Conservation (phyloP, 768 basidiomycete genomes). For the Suillus subalutaceus region DNA sequence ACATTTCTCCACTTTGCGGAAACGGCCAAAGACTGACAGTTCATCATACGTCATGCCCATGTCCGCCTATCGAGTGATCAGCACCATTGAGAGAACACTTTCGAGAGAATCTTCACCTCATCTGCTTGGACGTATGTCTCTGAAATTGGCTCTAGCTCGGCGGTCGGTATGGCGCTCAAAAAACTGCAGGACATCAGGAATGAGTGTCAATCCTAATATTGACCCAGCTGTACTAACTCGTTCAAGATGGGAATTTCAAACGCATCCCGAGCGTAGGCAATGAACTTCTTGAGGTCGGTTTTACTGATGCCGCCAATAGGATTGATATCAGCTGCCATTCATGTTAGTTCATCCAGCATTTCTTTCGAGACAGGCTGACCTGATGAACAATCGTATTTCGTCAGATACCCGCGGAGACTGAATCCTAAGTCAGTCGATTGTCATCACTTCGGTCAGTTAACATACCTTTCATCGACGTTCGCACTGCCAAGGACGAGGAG, state of each 20-base stretch:
- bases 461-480: slow-evolving; percentile 95
- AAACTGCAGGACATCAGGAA: slow-evolving; percentile 56
- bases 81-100: not conserved
- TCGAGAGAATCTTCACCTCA: slow-evolving; percentile 57
- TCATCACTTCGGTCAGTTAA: not conserved
- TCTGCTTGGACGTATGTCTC: slow-evolving; percentile 95
- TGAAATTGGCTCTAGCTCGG: slow-evolving; percentile 94
- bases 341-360: slow-evolving; percentile 16
- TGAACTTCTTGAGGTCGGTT: slow-evolving; percentile 95
- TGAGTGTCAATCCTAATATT: not conserved
- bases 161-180: slow-evolving; percentile 89
- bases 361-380: slow-evolving; percentile 42
- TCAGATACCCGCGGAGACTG: slow-evolving; percentile 93
- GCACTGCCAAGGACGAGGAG: slow-evolving; percentile 96
- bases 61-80: slow-evolving; percentile 61
- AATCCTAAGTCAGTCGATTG: slow-evolving; percentile 1
- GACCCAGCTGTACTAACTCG: slow-evolving; percentile 51
- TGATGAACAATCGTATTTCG: slow-evolving; percentile 97
- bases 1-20: slow-evolving; percentile 96
- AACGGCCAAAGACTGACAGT: slow-evolving; percentile 87
- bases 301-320: slow-evolving; percentile 99
- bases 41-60: slow-evolving; percentile 99
- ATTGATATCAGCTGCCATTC: slow-evolving; percentile 82
- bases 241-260: slow-evolving; percentile 86
- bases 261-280: slow-evolving; percentile 74